Evolutionary conservation across 202 grass and related monocot species (phyloP).

Genomic region (Alloteropsis angusta): DNA sequence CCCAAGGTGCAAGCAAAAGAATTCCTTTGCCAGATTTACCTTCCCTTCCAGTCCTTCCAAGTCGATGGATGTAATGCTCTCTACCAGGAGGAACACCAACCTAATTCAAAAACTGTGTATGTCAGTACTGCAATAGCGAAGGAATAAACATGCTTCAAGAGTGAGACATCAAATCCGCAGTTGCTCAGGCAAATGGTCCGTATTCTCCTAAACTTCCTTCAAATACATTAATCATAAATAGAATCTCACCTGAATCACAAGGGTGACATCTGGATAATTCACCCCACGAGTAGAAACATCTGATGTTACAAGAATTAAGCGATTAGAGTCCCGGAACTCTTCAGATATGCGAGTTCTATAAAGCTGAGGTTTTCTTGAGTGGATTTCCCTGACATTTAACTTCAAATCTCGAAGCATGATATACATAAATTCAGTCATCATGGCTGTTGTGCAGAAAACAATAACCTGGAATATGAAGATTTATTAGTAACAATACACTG

Average conservation of each 20-base stretch:
- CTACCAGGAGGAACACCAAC: conserved; percentile 82
- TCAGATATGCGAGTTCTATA: conserved; percentile 80
- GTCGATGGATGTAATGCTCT: conserved; percentile 88
- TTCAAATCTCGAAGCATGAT: conserved; percentile 84
- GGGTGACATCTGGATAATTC: conserved; percentile 86
- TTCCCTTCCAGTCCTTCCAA: conserved; percentile 76
- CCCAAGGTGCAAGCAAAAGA: conserved; percentile 77
- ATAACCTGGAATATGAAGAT: conserved; percentile 47
- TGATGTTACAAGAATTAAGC: conserved; percentile 78
- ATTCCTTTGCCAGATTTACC: conserved; percentile 80
- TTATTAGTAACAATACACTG: background rate
- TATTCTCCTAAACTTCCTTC: background rate
- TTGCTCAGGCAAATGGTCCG: background rate
- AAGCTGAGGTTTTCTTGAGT: conserved; percentile 91
- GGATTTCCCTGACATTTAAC: conserved; percentile 86
- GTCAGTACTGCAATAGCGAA: background rate
- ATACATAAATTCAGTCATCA: conserved; percentile 83
- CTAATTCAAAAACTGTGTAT: conserved; percentile 29
- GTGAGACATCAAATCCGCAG: background rate
- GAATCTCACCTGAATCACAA: conserved; percentile 74
- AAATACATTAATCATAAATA: background rate
- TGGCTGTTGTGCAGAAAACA: conserved; percentile 86
- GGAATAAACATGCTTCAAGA: background rate
- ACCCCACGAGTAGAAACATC: conserved; percentile 79
- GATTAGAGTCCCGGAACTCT: conserved; percentile 65